phyloP scores from a whole-genome alignment of 2,329 filamentous ascomycete species.

The Thermomyces lanuginosus region DNA sequence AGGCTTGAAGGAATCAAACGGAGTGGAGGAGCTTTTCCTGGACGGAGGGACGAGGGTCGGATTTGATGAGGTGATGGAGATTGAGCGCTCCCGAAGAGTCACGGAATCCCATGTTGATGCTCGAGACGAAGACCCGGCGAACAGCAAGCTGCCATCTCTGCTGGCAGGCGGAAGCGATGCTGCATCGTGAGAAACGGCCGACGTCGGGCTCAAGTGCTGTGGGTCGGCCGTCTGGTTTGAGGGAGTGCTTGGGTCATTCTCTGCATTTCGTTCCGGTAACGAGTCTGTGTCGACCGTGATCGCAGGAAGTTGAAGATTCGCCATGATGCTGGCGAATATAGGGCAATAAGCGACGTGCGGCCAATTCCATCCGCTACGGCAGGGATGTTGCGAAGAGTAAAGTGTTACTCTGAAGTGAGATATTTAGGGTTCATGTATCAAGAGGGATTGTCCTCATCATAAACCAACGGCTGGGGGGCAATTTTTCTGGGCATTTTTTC shows the following conservation, averaged over 20 bases:
- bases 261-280: too few species aligned
- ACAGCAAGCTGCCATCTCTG: neutral
- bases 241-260: too few species aligned
- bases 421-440: too few species aligned
- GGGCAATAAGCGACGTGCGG: too few species aligned
- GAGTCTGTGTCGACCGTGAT: conserved; percentile 1
- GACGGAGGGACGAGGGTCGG: conserved; percentile 19
- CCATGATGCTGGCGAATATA: too few species aligned
- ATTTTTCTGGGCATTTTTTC: too few species aligned
- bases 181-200: conserved; percentile 1
- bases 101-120: conserved; percentile 2
- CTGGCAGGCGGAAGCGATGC: neutral
- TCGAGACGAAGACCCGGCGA: neutral
- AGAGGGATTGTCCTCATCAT: too few species aligned
- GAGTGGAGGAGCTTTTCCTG: conserved; percentile 18
- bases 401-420: too few species aligned
- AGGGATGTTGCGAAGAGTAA: too few species aligned
- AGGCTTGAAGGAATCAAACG: conserved; percentile 9
- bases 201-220: conserved; percentile 1
- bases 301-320: conserved; percentile 1
- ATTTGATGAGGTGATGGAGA: conserved; percentile 7
- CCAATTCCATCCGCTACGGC: too few species aligned
- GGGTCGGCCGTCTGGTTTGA: too few species aligned
- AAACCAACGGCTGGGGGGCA: too few species aligned
- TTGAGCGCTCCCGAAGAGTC: conserved; percentile 1